A percentile compares a stretch with the other conserved stretches of the same genome.
phyloP scores from a whole-genome alignment of 495 filamentous ascomycete genomes.

The Neurospora sp. region DNA sequence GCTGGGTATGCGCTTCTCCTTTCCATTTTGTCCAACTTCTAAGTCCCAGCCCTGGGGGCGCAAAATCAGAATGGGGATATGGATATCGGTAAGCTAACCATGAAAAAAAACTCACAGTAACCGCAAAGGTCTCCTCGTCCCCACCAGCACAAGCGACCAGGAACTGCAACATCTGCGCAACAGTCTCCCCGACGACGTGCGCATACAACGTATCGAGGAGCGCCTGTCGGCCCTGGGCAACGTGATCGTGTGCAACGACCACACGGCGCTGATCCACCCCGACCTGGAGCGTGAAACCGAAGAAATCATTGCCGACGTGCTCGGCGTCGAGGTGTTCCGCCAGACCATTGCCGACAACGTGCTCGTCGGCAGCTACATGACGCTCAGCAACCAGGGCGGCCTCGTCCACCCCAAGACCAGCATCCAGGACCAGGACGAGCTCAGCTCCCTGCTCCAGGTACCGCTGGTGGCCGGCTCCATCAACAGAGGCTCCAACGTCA shows the following conservation, averaged over 20 bases:
- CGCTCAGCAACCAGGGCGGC: constrained; percentile 89
- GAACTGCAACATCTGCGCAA: constrained; percentile 96
- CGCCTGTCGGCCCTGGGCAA: constrained; percentile 91
- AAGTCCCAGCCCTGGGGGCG: not conserved
- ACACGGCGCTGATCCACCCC: constrained; percentile 93
- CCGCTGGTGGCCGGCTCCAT: constrained; percentile 89
- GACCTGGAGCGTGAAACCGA: constrained; percentile 94
- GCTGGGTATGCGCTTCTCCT: constrained; percentile 57
- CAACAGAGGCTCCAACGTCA: constrained; percentile 86
- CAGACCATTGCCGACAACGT: constrained; percentile 97
- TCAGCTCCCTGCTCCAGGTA: constrained; percentile 86
- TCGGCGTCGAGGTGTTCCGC: constrained; percentile 96
- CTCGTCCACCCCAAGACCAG: constrained; percentile 95
- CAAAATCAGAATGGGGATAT: not conserved
- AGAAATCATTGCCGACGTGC: constrained; percentile 90
- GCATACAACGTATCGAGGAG: constrained; percentile 93
- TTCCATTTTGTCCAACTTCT: not conserved
- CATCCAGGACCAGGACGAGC: constrained; percentile 96
- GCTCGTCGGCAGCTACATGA: constrained; percentile 90
- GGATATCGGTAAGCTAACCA: not conserved
- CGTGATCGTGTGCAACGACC: constrained; percentile 93
- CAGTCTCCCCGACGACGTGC: constrained; percentile 77
- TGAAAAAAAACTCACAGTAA: constrained; percentile 47
- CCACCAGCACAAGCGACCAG: constrained; percentile 93
- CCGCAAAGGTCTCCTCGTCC: constrained; percentile 90